These are phyloP conservation scores for Acrocalymma vagum DNA, from an alignment of 2,329 filamentous ascomycete species.

Conservation along the genomic window DNA sequence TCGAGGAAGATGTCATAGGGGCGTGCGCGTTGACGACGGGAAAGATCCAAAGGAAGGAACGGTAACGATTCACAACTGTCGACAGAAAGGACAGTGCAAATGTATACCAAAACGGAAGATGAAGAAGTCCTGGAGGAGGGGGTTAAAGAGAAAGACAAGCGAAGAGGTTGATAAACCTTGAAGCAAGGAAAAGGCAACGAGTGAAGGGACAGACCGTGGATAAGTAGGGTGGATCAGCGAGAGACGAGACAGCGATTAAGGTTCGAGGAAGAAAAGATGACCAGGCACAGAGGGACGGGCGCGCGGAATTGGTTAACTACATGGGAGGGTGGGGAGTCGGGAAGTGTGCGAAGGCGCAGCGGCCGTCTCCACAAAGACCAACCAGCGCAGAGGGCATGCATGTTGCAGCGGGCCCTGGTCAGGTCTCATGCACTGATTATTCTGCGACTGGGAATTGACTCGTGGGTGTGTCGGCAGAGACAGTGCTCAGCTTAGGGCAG, in stretches of 20 bases:
- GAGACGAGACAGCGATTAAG: slow-evolving; percentile 48
- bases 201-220: slow-evolving; percentile 45
- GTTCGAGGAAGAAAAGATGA: slow-evolving; percentile 54
- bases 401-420: slow-evolving; percentile 40
- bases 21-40: slow-evolving; percentile 33
- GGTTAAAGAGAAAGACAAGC: slow-evolving; percentile 48
- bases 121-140: slow-evolving; percentile 40
- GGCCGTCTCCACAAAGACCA: slow-evolving; percentile 44
- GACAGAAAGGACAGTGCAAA: slow-evolving; percentile 37
- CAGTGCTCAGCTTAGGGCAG: slow-evolving; percentile 41
- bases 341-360: slow-evolving; percentile 44
- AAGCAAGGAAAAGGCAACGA: slow-evolving; percentile 47
- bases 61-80: slow-evolving; percentile 45
- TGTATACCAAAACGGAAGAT: slow-evolving; percentile 47
- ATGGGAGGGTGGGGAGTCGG: slow-evolving; percentile 37
- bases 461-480: slow-evolving; percentile 37
- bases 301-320: slow-evolving; percentile 48
- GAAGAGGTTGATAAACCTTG: slow-evolving; percentile 54
- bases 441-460: slow-evolving; percentile 44
- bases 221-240: slow-evolving; percentile 52
- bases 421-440: slow-evolving; percentile 44
- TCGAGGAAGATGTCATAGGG: slow-evolving; percentile 39
- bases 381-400: slow-evolving; percentile 40
- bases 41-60: slow-evolving; percentile 48
- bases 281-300: slow-evolving; percentile 46